Evolutionary conservation across 805 yeast genomes (phyloP).

Genomic region (Yarrowia osloensis): DNA sequence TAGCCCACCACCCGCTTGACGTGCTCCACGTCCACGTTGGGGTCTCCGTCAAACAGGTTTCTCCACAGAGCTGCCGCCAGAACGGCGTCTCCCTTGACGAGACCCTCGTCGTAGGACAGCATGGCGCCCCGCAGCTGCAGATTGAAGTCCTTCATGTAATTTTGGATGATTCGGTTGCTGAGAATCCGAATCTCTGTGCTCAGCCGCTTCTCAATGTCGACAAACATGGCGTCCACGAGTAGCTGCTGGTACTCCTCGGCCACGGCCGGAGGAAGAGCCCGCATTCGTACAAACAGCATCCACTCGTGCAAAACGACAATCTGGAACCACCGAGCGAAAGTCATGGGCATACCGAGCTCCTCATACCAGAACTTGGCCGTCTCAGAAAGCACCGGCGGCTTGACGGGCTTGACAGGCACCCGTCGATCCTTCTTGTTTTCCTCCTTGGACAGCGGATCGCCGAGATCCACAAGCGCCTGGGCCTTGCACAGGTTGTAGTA

Average conservation of each 20-base stretch:
- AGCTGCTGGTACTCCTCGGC: conserved; percentile 91
- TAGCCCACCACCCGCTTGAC: conserved; percentile 89
- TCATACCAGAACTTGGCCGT: conserved; percentile 85
- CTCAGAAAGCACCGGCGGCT: conserved; percentile 48
- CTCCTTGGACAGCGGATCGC: conserved; percentile 22
- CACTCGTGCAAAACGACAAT: conserved; percentile 88
- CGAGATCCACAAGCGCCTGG: conserved; percentile 46
- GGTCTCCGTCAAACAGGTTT: conserved; percentile 84
- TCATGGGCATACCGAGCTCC: conserved; percentile 74
- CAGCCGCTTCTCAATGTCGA: conserved; percentile 84
- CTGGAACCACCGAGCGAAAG: conserved; percentile 97
- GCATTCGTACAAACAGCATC: conserved; percentile 92
- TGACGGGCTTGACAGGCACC: conserved; percentile 10
- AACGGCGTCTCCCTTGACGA: conserved; percentile 59
- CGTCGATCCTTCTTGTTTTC: conserved; percentile 33
- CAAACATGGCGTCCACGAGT: conserved; percentile 82
- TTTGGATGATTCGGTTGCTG: conserved; percentile 79
- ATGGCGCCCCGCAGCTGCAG: conserved; percentile 87
- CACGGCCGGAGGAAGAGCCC: conserved; percentile 90
- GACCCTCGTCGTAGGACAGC: conserved; percentile 90
- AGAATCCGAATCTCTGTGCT: conserved; percentile 82
- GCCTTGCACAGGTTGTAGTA: conserved; percentile 85
- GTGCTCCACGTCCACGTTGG: conserved; percentile 76
- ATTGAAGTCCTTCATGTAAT: conserved; percentile 85
- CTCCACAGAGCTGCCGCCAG: conserved; percentile 56